Base-by-base conservation (phyloP, 192 early-diverging fungal genomes). In the Spizellomyces punctatus region DNA sequence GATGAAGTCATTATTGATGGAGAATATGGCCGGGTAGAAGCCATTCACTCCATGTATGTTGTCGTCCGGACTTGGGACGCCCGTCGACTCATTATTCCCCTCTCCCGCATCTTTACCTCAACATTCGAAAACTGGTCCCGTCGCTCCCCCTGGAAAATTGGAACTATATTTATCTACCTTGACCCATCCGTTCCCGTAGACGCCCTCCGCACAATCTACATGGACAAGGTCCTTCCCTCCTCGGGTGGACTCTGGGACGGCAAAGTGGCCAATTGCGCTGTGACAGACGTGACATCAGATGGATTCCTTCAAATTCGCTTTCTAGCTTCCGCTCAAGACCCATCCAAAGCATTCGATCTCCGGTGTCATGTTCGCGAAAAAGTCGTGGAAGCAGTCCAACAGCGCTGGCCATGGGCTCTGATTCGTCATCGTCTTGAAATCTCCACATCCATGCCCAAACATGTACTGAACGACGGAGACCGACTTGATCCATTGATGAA, bases 121-220 rank as follows among this genome's bases (percentile, higher is more conserved):
- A 54, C 73, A 2, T 75, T 75, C 48, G 73, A 75, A 55, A 75
- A 75, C 66, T 68, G 66, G 66, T 75, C 73, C 16, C 65, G 73
- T 54, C 73, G 73, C 66, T 75, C 73, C 6, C 55, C 73, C 8
- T 75, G 73, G 73, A 66, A 67, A 22, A 75, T 75, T 61, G 73
- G 73, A 3, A 75, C 46, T 6, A 60, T 61, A 8, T 68, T 63
- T 54, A 6, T 75, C 27, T 68, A 67, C 66, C 49, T 75, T 27
- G 64, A 66, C 65, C 59, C 73, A 16, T 45, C 16, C 10, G 58
- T 67, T 47, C 66, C 73, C 4, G 27, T 75, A 4, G 54, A 66
- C 17, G 64, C 48, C 10, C 8, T 75, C 61, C 73, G 73, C 22
- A 46, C 57, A 16, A 14, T 68, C 62, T 75, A 55, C 66, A 57